phyloP scores from a whole-genome alignment of 805 yeast genomes.

The Wickerhamomyces bovis region DNA sequence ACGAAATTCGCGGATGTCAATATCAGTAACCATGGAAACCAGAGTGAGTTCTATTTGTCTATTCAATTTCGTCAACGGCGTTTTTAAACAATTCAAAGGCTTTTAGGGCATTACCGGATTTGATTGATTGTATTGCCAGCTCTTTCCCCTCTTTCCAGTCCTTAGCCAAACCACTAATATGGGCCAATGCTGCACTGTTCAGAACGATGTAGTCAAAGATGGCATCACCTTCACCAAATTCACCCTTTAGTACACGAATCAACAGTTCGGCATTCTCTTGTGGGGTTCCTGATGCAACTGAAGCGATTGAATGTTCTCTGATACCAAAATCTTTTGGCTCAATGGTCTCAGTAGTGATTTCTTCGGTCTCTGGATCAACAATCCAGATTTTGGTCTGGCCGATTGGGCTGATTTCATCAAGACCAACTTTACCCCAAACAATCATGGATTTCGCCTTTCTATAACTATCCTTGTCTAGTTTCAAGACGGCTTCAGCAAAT shows the following conservation, averaged over 20 bases:
- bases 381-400: constrained; percentile 82
- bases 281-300: constrained; percentile 83
- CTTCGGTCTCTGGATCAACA: constrained; percentile 38
- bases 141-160: constrained; percentile 76
- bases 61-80: constrained; percentile 14
- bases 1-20: not conserved
- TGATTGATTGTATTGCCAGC: constrained; percentile 63
- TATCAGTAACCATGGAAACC: not conserved
- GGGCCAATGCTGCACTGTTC: constrained; percentile 85
- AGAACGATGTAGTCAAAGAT: constrained; percentile 83
- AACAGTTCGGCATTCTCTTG: constrained; percentile 69
- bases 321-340: constrained; percentile 80
- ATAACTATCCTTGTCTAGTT: constrained; percentile 45
- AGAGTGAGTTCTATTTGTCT: not conserved
- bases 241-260: constrained; percentile 35
- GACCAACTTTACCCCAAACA: constrained; percentile 88
- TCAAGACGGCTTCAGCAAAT: constrained; percentile 75
- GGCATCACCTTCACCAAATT: constrained; percentile 48
- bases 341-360: constrained; percentile 38
- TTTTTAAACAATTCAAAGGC: constrained; percentile 53
- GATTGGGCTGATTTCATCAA: constrained; percentile 91
- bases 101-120: constrained; percentile 56
- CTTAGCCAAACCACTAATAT: constrained; percentile 60
- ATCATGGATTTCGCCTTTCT: constrained; percentile 58
- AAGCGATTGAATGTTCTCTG: constrained; percentile 57